These are phyloP conservation scores for Moringa oleifera DNA, from an alignment of 345 rosid genomes.

Conservation along the genomic window DNA sequence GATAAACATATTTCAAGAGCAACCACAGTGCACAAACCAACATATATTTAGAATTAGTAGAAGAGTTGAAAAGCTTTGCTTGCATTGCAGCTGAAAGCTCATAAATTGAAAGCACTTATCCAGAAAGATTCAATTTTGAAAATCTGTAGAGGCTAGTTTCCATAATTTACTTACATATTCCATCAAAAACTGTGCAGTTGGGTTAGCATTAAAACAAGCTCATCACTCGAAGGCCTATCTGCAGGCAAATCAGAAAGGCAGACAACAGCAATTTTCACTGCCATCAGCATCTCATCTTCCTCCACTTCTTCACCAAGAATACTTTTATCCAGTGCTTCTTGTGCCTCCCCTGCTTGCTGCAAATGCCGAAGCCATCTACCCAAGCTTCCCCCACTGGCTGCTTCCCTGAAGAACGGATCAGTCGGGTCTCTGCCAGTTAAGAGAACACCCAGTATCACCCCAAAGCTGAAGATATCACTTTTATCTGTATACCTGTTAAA, in stretches of 20 bases:
- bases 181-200: slow-evolving; percentile 85
- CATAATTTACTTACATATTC: slow-evolving; percentile 23
- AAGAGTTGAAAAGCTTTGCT: not conserved
- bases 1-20: not conserved
- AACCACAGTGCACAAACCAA: too few relatives aligned
- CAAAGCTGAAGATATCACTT: slow-evolving; percentile 91
- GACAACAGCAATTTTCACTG: slow-evolving; percentile 74
- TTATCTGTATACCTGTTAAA: slow-evolving; percentile 73
- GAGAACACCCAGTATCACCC: slow-evolving; percentile 81
- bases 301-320: slow-evolving; percentile 86
- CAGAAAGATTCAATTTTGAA: slow-evolving; percentile 11
- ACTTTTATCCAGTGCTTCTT: slow-evolving; percentile 77
- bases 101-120: not conserved
- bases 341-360: slow-evolving; percentile 80
- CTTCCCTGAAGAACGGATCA: slow-evolving; percentile 59
- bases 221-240: slow-evolving; percentile 91
- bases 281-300: slow-evolving; percentile 99
- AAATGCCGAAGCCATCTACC: slow-evolving; percentile 81
- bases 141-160: slow-evolving; percentile 8
- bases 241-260: slow-evolving; percentile 87
- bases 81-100: slow-evolving; percentile 1
- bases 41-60: slow-evolving; percentile 3
- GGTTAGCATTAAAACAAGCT: slow-evolving; percentile 88
- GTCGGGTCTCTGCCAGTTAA: slow-evolving; percentile 78
- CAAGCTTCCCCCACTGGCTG: slow-evolving; percentile 53